Percentiles rank a stretch among this genome's conserved stretches.
Conservation (phyloP, 2,329 filamentous ascomycete species). For the Pseudogymnoascus sp. region DNA sequence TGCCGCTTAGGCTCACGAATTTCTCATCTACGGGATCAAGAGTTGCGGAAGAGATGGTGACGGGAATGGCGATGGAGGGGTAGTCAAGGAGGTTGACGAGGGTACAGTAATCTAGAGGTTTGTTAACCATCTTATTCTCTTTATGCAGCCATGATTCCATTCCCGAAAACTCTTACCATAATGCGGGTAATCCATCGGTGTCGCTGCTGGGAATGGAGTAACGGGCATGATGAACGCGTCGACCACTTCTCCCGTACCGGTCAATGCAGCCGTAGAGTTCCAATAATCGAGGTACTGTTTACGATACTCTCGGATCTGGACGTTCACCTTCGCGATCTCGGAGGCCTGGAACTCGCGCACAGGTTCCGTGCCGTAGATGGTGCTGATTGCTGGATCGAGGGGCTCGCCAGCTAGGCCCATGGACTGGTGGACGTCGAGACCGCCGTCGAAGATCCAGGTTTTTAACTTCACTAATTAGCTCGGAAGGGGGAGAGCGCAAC, state of each 20-base stretch:
- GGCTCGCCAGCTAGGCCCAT: constrained; percentile 50
- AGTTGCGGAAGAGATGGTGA: constrained; percentile 31
- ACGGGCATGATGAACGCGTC: constrained; percentile 48
- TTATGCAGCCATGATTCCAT: constrained; percentile 14
- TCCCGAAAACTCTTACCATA: constrained; percentile 35
- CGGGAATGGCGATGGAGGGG: constrained; percentile 45
- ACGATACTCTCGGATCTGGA: constrained; percentile 48
- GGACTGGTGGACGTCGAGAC: constrained; percentile 42
- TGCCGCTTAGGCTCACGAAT: constrained; percentile 7
- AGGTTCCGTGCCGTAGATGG: constrained; percentile 20
- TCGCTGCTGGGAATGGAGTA: constrained; percentile 43
- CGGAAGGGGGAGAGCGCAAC: constrained; percentile 17
- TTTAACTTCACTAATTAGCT: constrained; percentile 19
- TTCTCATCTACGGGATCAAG: constrained; percentile 13
- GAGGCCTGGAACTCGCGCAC: constrained; percentile 29
- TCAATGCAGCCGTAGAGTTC: constrained; percentile 47
- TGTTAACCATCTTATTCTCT: constrained; percentile 17
- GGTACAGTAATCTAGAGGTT: constrained; percentile 26
- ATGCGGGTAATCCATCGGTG: constrained; percentile 40
- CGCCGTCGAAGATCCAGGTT: constrained; percentile 42
- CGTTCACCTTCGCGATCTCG: constrained; percentile 33
- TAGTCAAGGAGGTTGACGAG: constrained; percentile 51
- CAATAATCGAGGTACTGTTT: constrained; percentile 57
- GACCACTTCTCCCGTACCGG: constrained; percentile 42
- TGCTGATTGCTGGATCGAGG: constrained; percentile 22